A percentile compares a stretch with the other conserved stretches of the same genome.
Evolutionary conservation across 2,329 filamentous ascomycete species (phyloP).

Genomic region (Alternaria panax): DNA sequence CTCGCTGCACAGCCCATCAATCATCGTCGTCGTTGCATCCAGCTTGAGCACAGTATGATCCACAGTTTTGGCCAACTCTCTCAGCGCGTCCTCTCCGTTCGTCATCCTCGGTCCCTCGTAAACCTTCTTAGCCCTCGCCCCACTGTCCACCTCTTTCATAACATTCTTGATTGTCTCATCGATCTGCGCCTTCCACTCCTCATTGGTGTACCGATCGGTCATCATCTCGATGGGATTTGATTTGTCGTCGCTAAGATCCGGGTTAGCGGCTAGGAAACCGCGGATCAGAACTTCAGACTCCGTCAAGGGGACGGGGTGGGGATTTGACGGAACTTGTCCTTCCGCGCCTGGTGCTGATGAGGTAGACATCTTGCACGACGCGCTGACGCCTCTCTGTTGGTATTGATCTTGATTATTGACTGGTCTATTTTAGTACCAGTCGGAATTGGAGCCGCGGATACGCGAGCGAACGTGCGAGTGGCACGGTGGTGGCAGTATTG

Average conservation of each 20-base stretch:
- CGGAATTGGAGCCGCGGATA: not conserved
- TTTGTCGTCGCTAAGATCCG: conserved; percentile 37
- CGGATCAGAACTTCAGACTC: conserved; percentile 45
- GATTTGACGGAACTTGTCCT: conserved; percentile 14
- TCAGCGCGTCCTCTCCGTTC: conserved; percentile 37
- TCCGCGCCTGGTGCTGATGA: conserved; percentile 11
- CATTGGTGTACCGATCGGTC: conserved; percentile 56
- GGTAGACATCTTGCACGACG: conserved; percentile 20
- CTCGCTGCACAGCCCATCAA: conserved; percentile 64
- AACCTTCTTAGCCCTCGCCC: conserved; percentile 36
- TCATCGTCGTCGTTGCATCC: conserved; percentile 56
- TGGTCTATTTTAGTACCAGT: conserved; percentile 9
- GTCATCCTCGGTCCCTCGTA: conserved; percentile 38
- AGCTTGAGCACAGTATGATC: conserved; percentile 61
- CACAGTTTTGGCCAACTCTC: conserved; percentile 49
- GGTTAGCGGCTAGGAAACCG: conserved; percentile 45
- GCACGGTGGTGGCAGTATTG: conserved; percentile 7
- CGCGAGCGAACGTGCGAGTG: conserved; percentile 8
- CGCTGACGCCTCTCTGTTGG: conserved; percentile 3
- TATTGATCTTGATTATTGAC: conserved; percentile 12
- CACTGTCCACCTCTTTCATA: conserved; percentile 35
- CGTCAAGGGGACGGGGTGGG: conserved; percentile 37
- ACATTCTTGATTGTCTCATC: conserved; percentile 44
- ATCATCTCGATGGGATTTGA: conserved; percentile 42
- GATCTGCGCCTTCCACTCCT: conserved; percentile 55